Conservation (phyloP, 768 basidiomycete genomes). For the Trametes cingulata region DNA sequence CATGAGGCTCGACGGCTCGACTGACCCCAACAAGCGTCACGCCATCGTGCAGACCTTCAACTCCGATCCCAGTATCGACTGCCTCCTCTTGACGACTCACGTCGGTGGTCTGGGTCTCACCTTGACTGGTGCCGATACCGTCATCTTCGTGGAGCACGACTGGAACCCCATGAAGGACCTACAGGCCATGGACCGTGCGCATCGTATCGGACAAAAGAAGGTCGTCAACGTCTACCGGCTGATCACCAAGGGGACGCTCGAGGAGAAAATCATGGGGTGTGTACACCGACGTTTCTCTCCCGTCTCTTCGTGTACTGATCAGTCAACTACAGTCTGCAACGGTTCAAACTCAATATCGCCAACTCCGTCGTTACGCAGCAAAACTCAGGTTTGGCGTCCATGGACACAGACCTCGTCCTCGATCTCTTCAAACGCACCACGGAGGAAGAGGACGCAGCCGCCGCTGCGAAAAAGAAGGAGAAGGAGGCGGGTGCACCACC, state of each 20-base stretch:
- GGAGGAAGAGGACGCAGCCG: slow-evolving; percentile 68
- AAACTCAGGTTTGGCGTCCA: slow-evolving; percentile 88
- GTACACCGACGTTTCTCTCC: slow-evolving; percentile 27
- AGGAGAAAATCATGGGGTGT: slow-evolving; percentile 99
- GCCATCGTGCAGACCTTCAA: slow-evolving; percentile 99
- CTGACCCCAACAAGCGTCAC: slow-evolving; percentile 92
- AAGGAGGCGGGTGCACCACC: slow-evolving; percentile 54
- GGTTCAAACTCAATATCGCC: slow-evolving; percentile 98
- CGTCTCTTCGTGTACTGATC: neutral
- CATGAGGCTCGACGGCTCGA: slow-evolving; percentile 95
- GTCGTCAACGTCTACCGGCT: slow-evolving; percentile 98
- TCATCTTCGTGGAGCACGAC: slow-evolving; percentile 99
- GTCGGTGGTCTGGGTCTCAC: slow-evolving; percentile 97
- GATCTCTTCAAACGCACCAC: slow-evolving; percentile 88
- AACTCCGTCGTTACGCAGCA: slow-evolving; percentile 97
- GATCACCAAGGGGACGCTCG: slow-evolving; percentile 94
- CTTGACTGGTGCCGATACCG: slow-evolving; percentile 96
- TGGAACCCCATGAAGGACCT: slow-evolving; percentile 99
- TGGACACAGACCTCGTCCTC: slow-evolving; percentile 96
- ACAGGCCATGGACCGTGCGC: slow-evolving; percentile 99
- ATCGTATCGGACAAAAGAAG: slow-evolving; percentile 97
- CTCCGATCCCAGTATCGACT: slow-evolving; percentile 95
- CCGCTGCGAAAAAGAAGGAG: slow-evolving; percentile 53
- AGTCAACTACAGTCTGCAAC: slow-evolving; percentile 68
- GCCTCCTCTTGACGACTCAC: slow-evolving; percentile 91